These are phyloP conservation scores for Penicillium antarcticum DNA, from an alignment of 495 filamentous ascomycete species.

Conservation along the genomic window DNA sequence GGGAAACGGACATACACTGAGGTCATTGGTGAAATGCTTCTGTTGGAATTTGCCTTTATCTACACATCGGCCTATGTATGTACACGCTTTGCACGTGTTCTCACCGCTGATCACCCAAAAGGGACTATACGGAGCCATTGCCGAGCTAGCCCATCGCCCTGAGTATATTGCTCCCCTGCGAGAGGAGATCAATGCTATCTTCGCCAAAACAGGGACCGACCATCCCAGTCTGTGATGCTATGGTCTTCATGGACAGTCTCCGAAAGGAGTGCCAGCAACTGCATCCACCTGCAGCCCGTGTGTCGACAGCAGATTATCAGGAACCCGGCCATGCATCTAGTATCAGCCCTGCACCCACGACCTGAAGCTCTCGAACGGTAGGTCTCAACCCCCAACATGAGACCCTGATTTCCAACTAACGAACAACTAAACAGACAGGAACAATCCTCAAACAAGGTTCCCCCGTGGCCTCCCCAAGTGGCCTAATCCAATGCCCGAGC, in stretches of 20 bases:
- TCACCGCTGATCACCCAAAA: neutral
- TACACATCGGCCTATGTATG: slow-evolving; percentile 25
- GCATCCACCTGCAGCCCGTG: slow-evolving; percentile 24
- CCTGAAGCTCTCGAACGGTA: slow-evolving; percentile 21
- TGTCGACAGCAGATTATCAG: neutral
- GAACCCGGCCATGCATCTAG: slow-evolving; percentile 7
- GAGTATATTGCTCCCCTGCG: slow-evolving; percentile 25
- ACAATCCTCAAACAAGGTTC: slow-evolving; percentile 21
- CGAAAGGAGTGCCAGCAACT: slow-evolving; percentile 29
- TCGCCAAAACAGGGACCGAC: slow-evolving; percentile 10
- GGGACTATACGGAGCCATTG: slow-evolving; percentile 20
- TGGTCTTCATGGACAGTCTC: slow-evolving; percentile 25
- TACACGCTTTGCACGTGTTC: neutral
- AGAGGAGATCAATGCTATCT: slow-evolving; percentile 15
- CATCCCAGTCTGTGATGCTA: slow-evolving; percentile 13
- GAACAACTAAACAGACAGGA: slow-evolving; percentile 7
- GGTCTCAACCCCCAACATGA: neutral
- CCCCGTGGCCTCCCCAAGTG: slow-evolving; percentile 23
- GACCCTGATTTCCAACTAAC: neutral
- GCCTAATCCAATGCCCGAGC: slow-evolving; percentile 19
- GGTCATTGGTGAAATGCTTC: slow-evolving; percentile 23
- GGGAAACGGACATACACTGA: slow-evolving; percentile 21
- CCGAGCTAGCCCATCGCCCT: slow-evolving; percentile 22
- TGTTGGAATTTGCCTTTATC: slow-evolving; percentile 27
- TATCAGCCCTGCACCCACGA: slow-evolving; percentile 17